These are phyloP conservation scores for Kwoniella sp. DNA, from an alignment of 768 basidiomycete genomes.

Conservation along the genomic window DNA sequence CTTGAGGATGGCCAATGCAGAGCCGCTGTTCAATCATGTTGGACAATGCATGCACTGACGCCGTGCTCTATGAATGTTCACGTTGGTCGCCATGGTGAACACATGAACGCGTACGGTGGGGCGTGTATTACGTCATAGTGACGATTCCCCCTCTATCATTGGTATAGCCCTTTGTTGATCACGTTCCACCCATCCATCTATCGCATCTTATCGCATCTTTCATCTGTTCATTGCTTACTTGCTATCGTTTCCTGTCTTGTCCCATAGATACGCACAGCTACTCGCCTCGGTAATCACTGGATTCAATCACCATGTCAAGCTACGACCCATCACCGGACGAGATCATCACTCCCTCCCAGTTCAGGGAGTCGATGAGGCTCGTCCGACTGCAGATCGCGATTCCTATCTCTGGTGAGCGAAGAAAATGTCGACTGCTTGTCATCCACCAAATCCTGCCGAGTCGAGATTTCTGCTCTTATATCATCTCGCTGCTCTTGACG, in stretches of 20 bases:
- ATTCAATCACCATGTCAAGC: conserved; percentile 48
- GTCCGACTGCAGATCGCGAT: conserved; percentile 81
- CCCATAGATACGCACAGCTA: too few relatives aligned
- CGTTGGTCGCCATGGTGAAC: too few relatives aligned
- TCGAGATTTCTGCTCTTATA: too few relatives aligned
- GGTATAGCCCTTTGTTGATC: background rate
- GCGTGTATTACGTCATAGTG: background rate
- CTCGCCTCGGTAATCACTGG: background rate
- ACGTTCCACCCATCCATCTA: background rate
- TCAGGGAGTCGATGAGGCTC: conserved; percentile 52
- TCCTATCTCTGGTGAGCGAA: conserved; percentile 61
- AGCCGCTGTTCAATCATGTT: too few relatives aligned
- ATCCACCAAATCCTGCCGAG: background rate
- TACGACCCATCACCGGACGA: conserved; percentile 48
- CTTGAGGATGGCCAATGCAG: too few relatives aligned
- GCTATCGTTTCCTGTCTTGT: too few relatives aligned
- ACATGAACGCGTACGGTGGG: background rate
- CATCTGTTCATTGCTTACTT: background rate
- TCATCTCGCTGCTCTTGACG: background rate
- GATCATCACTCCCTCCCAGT: conserved; percentile 53
- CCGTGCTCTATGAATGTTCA: too few relatives aligned
- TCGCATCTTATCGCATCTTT: background rate
- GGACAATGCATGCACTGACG: too few relatives aligned
- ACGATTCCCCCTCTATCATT: background rate
- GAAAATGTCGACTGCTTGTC: conserved; percentile 56